These are phyloP conservation scores for Rhizoctonia solani DNA, from an alignment of 1,284 basidiomycete genomes.

Conservation along the genomic window DNA sequence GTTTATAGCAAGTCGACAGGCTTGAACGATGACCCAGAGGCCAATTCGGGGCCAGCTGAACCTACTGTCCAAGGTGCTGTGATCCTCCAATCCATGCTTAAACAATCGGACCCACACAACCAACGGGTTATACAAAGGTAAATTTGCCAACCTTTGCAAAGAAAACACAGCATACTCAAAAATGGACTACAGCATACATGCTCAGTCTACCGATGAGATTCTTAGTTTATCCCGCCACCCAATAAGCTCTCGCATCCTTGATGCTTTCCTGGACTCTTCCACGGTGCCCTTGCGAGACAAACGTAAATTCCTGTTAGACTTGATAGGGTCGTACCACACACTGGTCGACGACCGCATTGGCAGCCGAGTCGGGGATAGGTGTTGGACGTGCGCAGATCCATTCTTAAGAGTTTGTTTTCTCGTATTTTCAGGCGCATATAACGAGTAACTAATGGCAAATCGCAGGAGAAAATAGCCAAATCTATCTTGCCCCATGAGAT, in stretches of 20 bases:
- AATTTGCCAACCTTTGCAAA: slow-evolving; percentile 33
- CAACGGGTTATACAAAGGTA: slow-evolving; percentile 70
- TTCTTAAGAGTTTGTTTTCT: slow-evolving; percentile 78
- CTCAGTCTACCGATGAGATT: slow-evolving; percentile 62
- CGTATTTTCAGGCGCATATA: not conserved
- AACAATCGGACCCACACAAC: slow-evolving; percentile 66
- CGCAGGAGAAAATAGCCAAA: slow-evolving; percentile 87
- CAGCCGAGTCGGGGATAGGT: slow-evolving; percentile 82
- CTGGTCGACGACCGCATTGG: slow-evolving; percentile 88
- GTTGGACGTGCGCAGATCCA: slow-evolving; percentile 85
- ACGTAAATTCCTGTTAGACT: slow-evolving; percentile 69
- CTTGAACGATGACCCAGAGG: slow-evolving; percentile 36
- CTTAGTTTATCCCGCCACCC: slow-evolving; percentile 71
- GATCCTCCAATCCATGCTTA: slow-evolving; percentile 79
- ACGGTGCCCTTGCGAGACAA: slow-evolving; percentile 68
- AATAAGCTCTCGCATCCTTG: slow-evolving; percentile 80
- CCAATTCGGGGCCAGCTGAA: slow-evolving; percentile 50
- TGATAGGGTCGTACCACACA: slow-evolving; percentile 75
- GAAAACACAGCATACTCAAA: slow-evolving; percentile 10
- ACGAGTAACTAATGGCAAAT: slow-evolving; percentile 2
- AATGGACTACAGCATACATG: slow-evolving; percentile 56
- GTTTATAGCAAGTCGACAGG: slow-evolving; percentile 38
- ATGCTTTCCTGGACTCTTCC: slow-evolving; percentile 71
- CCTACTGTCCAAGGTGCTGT: slow-evolving; percentile 85
- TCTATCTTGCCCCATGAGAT: slow-evolving; percentile 74